Percentiles rank a stretch among this genome's conserved stretches.
Evolutionary conservation across 306 rosid species (phyloP).

Genomic region (Pterocarpus macrocarpus): DNA sequence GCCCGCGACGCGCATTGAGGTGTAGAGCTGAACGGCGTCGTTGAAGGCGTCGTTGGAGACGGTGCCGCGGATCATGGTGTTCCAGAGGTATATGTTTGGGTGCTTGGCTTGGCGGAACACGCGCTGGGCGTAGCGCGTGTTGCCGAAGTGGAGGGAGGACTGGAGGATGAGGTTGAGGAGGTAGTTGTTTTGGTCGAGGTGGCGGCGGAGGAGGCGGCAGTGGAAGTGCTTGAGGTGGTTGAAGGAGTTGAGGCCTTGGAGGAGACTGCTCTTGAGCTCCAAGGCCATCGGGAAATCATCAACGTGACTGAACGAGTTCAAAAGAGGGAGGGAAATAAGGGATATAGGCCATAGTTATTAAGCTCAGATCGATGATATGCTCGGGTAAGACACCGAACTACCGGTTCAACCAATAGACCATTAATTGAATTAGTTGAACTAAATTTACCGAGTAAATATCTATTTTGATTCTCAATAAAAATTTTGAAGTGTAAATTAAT

Average conservation of each 20-base stretch:
- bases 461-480: too few relatives aligned
- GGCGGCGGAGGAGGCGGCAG: constrained; percentile 65
- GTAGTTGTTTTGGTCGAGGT: constrained; percentile 62
- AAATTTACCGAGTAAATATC: too few relatives aligned
- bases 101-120: constrained; percentile 52
- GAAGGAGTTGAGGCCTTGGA: constrained; percentile 58
- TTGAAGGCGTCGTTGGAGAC: constrained; percentile 62
- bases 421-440: too few relatives aligned
- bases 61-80: constrained; percentile 72
- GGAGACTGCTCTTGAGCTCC: constrained; percentile 57
- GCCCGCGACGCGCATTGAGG: constrained; percentile 55
- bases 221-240: constrained; percentile 66
- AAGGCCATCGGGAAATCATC: constrained; percentile 26
- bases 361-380: too few relatives aligned
- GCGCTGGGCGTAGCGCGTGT: constrained; percentile 50
- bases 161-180: constrained; percentile 64
- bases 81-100: constrained; percentile 63
- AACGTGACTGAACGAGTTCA: too few relatives aligned
- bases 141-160: constrained; percentile 45
- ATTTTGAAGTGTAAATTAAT: too few relatives aligned
- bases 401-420: too few relatives aligned
- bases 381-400: too few relatives aligned
- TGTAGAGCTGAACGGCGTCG: constrained; percentile 51
- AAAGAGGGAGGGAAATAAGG: too few relatives aligned
- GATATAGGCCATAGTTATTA: too few relatives aligned